These are phyloP conservation scores for Jamesozyma hellenica DNA, from an alignment of 805 yeast species.

Conservation along the genomic window DNA sequence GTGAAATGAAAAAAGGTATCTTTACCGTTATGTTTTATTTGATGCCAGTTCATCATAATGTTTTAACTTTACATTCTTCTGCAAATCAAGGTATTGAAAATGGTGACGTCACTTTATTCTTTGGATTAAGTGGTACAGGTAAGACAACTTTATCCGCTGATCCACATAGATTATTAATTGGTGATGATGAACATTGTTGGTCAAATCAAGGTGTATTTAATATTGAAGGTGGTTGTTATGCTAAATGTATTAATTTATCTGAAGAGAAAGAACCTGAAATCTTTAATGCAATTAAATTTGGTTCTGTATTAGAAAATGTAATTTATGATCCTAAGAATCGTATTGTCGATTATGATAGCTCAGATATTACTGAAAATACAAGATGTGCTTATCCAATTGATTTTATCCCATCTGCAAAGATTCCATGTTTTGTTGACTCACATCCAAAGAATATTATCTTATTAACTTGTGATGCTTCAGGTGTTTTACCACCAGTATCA, in stretches of 20 bases:
- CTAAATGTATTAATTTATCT: constrained; percentile 84
- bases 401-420: constrained; percentile 88
- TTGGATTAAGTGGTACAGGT: constrained; percentile 96
- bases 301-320: constrained; percentile 89
- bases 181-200: constrained; percentile 99
- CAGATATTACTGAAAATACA: constrained; percentile 87
- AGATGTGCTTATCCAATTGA: constrained; percentile 98
- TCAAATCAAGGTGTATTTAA: constrained; percentile 96
- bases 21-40: constrained; percentile 97
- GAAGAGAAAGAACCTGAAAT: constrained; percentile 96
- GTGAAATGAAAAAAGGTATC: constrained; percentile 99
- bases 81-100: constrained; percentile 78
- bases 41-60: constrained; percentile 89
- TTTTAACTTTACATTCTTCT: constrained; percentile 89
- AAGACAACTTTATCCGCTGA: constrained; percentile 96
- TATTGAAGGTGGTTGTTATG: constrained; percentile 99
- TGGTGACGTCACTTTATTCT: constrained; percentile 88
- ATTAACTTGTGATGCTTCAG: constrained; percentile 95
- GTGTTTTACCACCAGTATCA: constrained; percentile 95
- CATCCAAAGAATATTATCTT: constrained; percentile 90
- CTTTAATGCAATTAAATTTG: constrained; percentile 87
- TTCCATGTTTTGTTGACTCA: constrained; percentile 81
- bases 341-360: constrained; percentile 75
- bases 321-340: constrained; percentile 71
- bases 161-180: constrained; percentile 85